Percentiles rank a stretch among this genome's conserved stretches.
Conservation (phyloP, 257 asterid genomes). For the Lantana camara region DNA sequence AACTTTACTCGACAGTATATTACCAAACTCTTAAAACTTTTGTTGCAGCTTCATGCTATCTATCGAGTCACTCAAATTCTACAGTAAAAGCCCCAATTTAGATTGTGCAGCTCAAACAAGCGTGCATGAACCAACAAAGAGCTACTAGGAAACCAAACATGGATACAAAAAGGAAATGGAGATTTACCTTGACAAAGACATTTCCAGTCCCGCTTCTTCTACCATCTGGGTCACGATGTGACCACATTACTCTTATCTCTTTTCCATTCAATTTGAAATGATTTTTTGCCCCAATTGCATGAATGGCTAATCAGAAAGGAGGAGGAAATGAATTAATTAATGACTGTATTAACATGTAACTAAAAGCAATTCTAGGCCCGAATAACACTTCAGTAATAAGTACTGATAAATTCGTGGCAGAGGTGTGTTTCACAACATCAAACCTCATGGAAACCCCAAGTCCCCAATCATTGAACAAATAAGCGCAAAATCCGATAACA, state of each 20-base stretch:
- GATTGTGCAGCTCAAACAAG: background rate
- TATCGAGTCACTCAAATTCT: conserved; percentile 29
- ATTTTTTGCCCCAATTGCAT: conserved; percentile 26
- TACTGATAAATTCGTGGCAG: background rate
- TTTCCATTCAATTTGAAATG: conserved; percentile 28
- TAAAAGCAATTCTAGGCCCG: background rate
- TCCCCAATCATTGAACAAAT: background rate
- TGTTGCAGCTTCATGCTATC: conserved; percentile 29
- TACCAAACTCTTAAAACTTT: conserved; percentile 29
- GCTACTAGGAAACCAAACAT: background rate
- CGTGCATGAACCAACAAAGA: background rate
- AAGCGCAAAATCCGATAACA: background rate
- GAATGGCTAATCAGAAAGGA: conserved; percentile 10
- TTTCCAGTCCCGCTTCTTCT: conserved; percentile 31
- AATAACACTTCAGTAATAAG: no score
- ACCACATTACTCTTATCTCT: conserved; percentile 33
- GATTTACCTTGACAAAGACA: conserved; percentile 33
- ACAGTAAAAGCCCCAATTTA: background rate
- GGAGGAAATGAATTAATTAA: background rate
- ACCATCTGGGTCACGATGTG: conserved; percentile 31
- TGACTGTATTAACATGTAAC: background rate
- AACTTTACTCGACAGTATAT: conserved; percentile 32
- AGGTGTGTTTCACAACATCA: background rate
- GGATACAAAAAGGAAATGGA: background rate
- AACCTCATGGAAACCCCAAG: background rate